A percentile compares a stretch with the other conserved stretches of the same genome.
These are phyloP conservation scores for Exutisphaerella laricina DNA, from an alignment of 2,329 filamentous ascomycete genomes.

Conservation along the genomic window DNA sequence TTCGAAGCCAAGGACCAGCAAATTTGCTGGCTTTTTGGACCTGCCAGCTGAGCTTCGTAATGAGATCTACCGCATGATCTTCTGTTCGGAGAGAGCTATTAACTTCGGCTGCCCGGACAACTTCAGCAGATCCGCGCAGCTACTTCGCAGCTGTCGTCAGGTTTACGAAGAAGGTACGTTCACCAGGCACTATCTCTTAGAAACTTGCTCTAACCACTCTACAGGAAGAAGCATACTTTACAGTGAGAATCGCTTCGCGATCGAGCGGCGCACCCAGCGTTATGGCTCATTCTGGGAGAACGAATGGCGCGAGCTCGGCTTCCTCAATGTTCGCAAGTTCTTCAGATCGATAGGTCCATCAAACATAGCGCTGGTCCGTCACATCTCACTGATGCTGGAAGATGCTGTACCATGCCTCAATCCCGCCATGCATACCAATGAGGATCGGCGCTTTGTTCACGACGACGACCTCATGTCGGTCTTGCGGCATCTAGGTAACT, in stretches of 20 bases:
- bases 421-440: conserved; percentile 34
- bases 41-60: conserved; percentile 44
- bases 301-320: conserved; percentile 34
- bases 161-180: conserved; percentile 28
- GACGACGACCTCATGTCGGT: conserved; percentile 44
- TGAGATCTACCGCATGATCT: conserved; percentile 42
- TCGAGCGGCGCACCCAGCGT: conserved; percentile 36
- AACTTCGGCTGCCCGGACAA: conserved; percentile 34
- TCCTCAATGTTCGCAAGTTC: conserved; percentile 37
- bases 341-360: conserved; percentile 44
- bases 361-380: conserved; percentile 44
- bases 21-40: conserved; percentile 26
- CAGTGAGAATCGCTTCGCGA: conserved; percentile 45
- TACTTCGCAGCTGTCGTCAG: conserved; percentile 44
- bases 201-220: conserved; percentile 17
- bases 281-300: conserved; percentile 37
- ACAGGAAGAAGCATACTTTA: conserved; percentile 43
- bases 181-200: conserved; percentile 1
- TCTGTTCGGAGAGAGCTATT: conserved; percentile 34
- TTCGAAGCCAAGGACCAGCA: conserved; percentile 16
- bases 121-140: conserved; percentile 39
- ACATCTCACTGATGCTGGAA: conserved; percentile 41
- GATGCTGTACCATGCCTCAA: conserved; percentile 42
- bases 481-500: conserved; percentile 39
- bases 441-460: conserved; percentile 45